Evolutionary conservation across 768 basidiomycete species (phyloP), one percentile per base, ranked within the genome.

Genomic region (Psilocybe cyanescens): DNA sequence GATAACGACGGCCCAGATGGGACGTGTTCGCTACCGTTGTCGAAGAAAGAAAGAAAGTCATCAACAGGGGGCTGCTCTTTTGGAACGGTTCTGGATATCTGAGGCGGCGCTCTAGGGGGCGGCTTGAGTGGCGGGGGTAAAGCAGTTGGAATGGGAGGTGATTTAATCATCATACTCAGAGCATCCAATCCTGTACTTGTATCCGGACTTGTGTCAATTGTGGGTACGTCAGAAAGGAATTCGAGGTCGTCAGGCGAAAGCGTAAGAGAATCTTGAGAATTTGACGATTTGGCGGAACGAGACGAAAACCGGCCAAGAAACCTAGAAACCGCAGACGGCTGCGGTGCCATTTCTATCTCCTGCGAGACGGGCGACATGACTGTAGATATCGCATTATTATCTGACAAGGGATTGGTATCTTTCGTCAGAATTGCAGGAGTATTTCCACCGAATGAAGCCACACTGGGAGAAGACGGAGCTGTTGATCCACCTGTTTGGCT

Each of bases 201-300:
- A 31, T 75, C 73, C 16, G 74, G 70, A 14, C 75, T 79, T 58
- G 86, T 84, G 52, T 79, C 81, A 63, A 81, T 83, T 3, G 89
- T 88, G 8, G 84, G 89, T 58, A 84, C 81, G 70, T 88, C 90
- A 35, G 85, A 85, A 17, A 97, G 79, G 70, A 91, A 95, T 65
- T 93, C 89, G 30, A 97, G 79, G 71, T 97, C 95, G 60, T 92
- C 87, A 1, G 84, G 79, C 14, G 92, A 92, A 16, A 96, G 80
- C 11, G 92, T 83, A 35, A 95, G 72, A 31, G 90, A 86, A 54
- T 80, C 81, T 50, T 79, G 81, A 51, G 77, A 59, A 29, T 70
- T 63, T 3, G 74, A 35, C 11, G 33, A 62, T 17, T 78, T 65
- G 50, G 75, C 79, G 6, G 71, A 62, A 29, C 74, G 74, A 19